Percentiles rank a stretch among this genome's conserved stretches.
These are phyloP conservation scores for Cladorrhinum sp. DNA, from an alignment of 2,329 filamentous ascomycete species.

Conservation along the genomic window DNA sequence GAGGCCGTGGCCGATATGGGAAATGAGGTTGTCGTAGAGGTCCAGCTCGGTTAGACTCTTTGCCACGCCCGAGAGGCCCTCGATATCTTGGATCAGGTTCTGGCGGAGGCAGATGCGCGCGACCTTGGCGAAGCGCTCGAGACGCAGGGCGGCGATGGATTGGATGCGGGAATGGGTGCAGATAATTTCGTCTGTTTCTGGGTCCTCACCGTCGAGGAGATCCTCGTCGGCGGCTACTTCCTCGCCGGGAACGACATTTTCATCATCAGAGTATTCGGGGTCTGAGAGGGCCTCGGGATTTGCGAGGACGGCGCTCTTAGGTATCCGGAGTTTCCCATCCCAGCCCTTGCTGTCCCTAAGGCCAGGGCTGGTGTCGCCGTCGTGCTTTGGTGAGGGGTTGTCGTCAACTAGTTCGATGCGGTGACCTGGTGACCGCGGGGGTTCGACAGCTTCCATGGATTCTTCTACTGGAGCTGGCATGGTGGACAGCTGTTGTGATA, in stretches of 20 bases:
- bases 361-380: slow-evolving; percentile 45
- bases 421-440: slow-evolving; percentile 35
- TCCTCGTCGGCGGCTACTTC: slow-evolving; percentile 79
- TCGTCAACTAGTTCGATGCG: slow-evolving; percentile 52
- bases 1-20: slow-evolving; percentile 72
- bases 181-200: slow-evolving; percentile 73
- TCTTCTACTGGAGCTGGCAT: slow-evolving; percentile 43
- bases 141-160: slow-evolving; percentile 72
- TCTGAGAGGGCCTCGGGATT: slow-evolving; percentile 84
- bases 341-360: slow-evolving; percentile 66
- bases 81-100: slow-evolving; percentile 79
- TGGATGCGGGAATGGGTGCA: slow-evolving; percentile 82
- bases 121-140: slow-evolving; percentile 78
- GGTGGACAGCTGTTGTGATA: slow-evolving; percentile 18
- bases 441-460: slow-evolving; percentile 17
- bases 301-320: slow-evolving; percentile 63
- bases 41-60: slow-evolving; percentile 77
- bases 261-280: slow-evolving; percentile 75
- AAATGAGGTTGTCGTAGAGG: slow-evolving; percentile 93
- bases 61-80: slow-evolving; percentile 66
- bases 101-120: slow-evolving; percentile 84
- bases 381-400: slow-evolving; percentile 37
- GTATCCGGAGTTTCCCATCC: slow-evolving; percentile 79
- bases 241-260: slow-evolving; percentile 66
- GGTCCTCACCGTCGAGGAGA: slow-evolving; percentile 58